Conservation (phyloP, 345 rosid species). For the Ricinus communis region DNA sequence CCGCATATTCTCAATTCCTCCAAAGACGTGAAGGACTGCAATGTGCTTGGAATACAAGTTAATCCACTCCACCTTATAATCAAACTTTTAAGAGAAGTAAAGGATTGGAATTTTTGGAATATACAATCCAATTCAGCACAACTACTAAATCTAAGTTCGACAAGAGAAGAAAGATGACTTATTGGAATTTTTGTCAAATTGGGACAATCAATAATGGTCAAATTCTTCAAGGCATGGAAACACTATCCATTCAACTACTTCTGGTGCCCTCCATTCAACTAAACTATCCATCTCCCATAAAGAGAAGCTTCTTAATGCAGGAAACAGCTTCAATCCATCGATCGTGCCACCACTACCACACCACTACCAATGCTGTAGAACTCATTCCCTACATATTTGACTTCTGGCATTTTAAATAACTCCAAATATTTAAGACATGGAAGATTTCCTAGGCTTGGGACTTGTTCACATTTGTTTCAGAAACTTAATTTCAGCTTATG, state of each 20-base stretch:
- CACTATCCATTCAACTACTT: not conserved
- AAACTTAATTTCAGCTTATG: not conserved
- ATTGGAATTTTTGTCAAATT: conserved; percentile 4
- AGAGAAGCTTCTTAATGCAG: conserved; percentile 10
- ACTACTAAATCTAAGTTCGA: not conserved
- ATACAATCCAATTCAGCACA: not conserved
- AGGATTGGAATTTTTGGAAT: not conserved
- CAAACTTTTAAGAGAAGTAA: not conserved
- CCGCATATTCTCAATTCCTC: not conserved
- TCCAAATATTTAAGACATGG: conserved; percentile 9
- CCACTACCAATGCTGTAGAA: not conserved
- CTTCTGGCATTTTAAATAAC: not conserved
- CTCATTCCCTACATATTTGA: not conserved
- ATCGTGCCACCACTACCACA: not conserved
- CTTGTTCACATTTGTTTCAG: conserved; percentile 12
- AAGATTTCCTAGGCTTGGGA: conserved; percentile 26
- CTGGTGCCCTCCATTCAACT: conserved; percentile 8
- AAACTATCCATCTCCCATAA: not conserved
- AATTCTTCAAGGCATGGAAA: conserved; percentile 19
- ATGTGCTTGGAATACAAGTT: conserved; percentile 5
- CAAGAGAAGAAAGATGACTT: not conserved
- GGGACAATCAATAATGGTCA: not conserved
- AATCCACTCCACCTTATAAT: not conserved
- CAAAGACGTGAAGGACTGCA: conserved; percentile 5
- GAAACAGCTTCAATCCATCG: not conserved